phyloP scores from a whole-genome alignment of 768 basidiomycete species.

The Naganishia onofrii region DNA sequence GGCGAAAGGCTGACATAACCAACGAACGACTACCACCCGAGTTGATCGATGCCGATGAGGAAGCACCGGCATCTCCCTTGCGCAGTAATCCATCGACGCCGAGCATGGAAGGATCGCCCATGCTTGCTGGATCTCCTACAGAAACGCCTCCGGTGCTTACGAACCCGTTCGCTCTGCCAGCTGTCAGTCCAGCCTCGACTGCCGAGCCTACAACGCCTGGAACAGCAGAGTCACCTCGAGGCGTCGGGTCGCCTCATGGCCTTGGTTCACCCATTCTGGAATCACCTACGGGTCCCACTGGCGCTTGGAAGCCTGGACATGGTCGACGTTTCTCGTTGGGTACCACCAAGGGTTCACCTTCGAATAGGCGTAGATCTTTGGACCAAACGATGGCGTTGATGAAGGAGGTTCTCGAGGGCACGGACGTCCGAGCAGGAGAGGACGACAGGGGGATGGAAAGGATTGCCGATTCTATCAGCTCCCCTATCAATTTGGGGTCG shows the following conservation, averaged over 20 bases:
- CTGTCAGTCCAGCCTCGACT: constrained; percentile 9
- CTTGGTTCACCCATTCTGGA: constrained; percentile 34
- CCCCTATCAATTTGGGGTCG: constrained; percentile 35
- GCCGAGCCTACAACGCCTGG: constrained; percentile 11
- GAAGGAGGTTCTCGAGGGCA: constrained; percentile 84
- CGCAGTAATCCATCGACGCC: constrained; percentile 45
- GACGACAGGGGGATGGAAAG: constrained; percentile 49
- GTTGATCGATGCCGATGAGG: constrained; percentile 64
- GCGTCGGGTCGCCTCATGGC: constrained; percentile 23
- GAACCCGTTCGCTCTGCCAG: constrained; percentile 21
- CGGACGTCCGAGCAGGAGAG: constrained; percentile 52
- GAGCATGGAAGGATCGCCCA: constrained; percentile 40
- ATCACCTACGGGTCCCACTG: constrained; percentile 41
- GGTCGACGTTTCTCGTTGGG: constrained; percentile 78
- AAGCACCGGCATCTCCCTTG: constrained; percentile 46
- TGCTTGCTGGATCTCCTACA: constrained; percentile 21
- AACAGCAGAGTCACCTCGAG: constrained; percentile 26
- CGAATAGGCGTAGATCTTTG: constrained; percentile 81
- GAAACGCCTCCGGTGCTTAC: constrained; percentile 30
- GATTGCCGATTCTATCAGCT: constrained; percentile 50
- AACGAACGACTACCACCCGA: constrained; percentile 98
- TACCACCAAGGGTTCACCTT: constrained; percentile 92
- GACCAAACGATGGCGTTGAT: constrained; percentile 96
- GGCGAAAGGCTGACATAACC: constrained; percentile 96
- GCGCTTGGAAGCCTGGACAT: constrained; percentile 56